Evolutionary conservation across 176 grass and related monocot species (phyloP).

Genomic region (Aegilops sharonensis): DNA sequence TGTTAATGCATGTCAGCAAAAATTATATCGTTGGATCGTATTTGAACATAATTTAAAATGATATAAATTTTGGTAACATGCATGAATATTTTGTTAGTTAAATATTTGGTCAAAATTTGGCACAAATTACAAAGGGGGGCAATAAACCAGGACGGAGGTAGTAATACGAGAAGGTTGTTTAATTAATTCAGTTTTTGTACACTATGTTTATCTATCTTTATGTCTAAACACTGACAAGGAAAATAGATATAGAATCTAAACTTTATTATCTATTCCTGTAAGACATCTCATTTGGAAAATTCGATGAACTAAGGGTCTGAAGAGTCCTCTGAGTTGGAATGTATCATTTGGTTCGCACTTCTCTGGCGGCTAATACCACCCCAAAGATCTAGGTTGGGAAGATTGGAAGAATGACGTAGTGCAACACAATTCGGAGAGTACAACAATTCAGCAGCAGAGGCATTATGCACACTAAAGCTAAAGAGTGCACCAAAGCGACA

Average conservation of each 20-base stretch:
- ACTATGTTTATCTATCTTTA: not conserved
- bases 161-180: not conserved
- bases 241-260: not conserved
- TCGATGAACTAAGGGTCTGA: not conserved
- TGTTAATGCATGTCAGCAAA: too few species aligned
- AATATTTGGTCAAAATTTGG: too few species aligned
- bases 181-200: not conserved
- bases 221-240: not conserved
- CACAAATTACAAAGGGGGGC: too few species aligned
- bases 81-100: too few species aligned
- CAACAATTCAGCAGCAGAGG: not conserved
- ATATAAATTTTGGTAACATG: too few species aligned
- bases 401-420: not conserved
- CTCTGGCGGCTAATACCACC: not conserved
- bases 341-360: not conserved
- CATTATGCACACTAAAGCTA: slow-evolving; percentile 1
- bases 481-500: not conserved
- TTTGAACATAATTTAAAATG: too few species aligned
- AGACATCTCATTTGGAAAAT: not conserved
- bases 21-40: too few species aligned
- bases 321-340: not conserved
- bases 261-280: not conserved
- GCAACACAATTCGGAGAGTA: slow-evolving; percentile 11
- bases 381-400: not conserved
- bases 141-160: too few species aligned